Evolutionary conservation across 2,329 filamentous ascomycete species (phyloP), one percentile per base, ranked within the genome.

Genomic region (Cylindrodendrum hubeiense): DNA sequence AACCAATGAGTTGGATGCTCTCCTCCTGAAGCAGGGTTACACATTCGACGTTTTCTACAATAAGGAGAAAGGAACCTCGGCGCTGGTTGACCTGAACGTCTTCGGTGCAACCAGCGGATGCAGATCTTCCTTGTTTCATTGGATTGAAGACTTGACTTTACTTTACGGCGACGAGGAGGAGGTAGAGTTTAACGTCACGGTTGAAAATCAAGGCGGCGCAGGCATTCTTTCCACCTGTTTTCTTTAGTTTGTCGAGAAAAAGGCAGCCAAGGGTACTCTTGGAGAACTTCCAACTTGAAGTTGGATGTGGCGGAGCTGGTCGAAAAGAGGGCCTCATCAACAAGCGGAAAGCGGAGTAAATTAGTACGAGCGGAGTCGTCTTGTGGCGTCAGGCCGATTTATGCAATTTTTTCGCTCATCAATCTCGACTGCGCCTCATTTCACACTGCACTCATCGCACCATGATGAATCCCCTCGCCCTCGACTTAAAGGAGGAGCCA

Each of bases 51-150:
- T 84, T 17, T 73, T 79, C 17, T 80, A 78, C 50, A 74, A 81
- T 26, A 73, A 80, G 39, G 66, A 71, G 3, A 57, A 55, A 0
- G 60, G 41, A 26, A 37, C n/a, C 15, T 46, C 67, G 2, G 63
- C 67, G 71, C 69, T 85, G n/a, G 76, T 85, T 15, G 81, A 85
- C 69, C 71, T 84, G 37, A 85, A 84, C 59, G 78, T 77, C 1
- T 85, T 85, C 68, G 83, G 83, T 0, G 78, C 77, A 2, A 75
- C 79, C 66, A 82, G 80, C 22, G 78, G 77, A 4, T 84, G 82
- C 72, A 82, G 83, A 8, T 80, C 79, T 26, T 84, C 81, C 67
- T 69, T 85, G 26, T 86, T 83, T 64, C 79, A 85, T 15, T 85
- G 82, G 82, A 68, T 82, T 21, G 19, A 54, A n/a, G n/a, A 70